Base-by-base conservation (phyloP, 805 yeast species). In the Blastobotrys mokoenaii region DNA sequence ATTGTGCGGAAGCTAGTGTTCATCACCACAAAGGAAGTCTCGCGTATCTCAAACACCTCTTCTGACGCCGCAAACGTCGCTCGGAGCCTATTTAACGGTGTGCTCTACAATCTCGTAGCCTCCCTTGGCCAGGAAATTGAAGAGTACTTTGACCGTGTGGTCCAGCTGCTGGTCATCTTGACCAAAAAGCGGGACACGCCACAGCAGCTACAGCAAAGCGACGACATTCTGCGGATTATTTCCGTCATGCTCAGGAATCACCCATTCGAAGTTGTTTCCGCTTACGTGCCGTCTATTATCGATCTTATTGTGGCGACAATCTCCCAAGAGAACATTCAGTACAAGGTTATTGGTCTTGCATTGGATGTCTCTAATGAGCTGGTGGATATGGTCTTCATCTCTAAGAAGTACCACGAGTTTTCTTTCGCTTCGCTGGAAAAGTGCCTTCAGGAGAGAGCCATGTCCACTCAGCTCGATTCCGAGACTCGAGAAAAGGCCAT, bases 401-500 rank as follows among this genome's bases (percentile, higher is more conserved):
- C 35, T 10, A n/a, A 10, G 40, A 30, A 11, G 37, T 40, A 29
- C 38, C 37, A 25, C 29, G 12, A 17, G 25, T 22, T 22, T 22
- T 22, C 27, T 4, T 22, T 22, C 8, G 22, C 45, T 46, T 51
- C 55, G 51, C 38, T 53, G 48, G 53, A 53, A 51, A 40, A 47
- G 6, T 54, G 68, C 27, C 68, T 71, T 2, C 53, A 65, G 9
- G 54, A 58, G 1, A 62, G 63, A 33, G 70, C 68, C 3, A 45
- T 56, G 0, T 56, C 64, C 1, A 47, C 66, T 2, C 63, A 69
- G 34, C 56, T 59, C 27, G 70, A 62, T 37, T 57, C 66, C 45
- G 71, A 66, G 31, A 53, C 67, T 4, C 56, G 72, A 47, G 67
- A 63, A 36, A 49, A 51, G n/a, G 68, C 72, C 1, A 59, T 68